Percentiles rank a stretch among this genome's conserved stretches.
phyloP scores from a whole-genome alignment of 257 asterid genomes.

The Verbena officinalis region DNA sequence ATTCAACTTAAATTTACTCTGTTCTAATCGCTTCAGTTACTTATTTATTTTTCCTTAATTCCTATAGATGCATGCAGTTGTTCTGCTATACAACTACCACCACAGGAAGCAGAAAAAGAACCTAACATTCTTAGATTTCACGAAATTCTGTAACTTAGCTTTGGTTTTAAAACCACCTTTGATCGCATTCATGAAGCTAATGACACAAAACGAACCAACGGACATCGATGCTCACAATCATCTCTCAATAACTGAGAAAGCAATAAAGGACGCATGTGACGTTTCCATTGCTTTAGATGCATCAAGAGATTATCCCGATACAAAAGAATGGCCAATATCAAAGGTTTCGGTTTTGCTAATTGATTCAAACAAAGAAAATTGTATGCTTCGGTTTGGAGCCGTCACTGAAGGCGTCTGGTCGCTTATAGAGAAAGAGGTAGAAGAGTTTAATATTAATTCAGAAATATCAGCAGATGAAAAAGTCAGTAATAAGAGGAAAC shows the following conservation, averaged over 20 bases:
- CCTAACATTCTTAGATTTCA: slow-evolving; percentile 41
- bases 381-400: slow-evolving; percentile 44
- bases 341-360: slow-evolving; percentile 62
- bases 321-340: slow-evolving; percentile 51
- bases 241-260: slow-evolving; percentile 64
- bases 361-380: slow-evolving; percentile 55
- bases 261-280: slow-evolving; percentile 67
- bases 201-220: slow-evolving; percentile 20
- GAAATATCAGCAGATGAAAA: slow-evolving; percentile 28
- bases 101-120: slow-evolving; percentile 57
- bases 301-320: slow-evolving; percentile 39
- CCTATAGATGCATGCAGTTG: slow-evolving; percentile 74
- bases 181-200: slow-evolving; percentile 49
- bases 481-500: slow-evolving; percentile 42
- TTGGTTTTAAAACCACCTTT: slow-evolving; percentile 48
- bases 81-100: slow-evolving; percentile 79
- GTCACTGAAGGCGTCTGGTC: slow-evolving; percentile 66
- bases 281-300: slow-evolving; percentile 51
- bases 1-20: neutral
- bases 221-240: slow-evolving; percentile 31
- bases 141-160: slow-evolving; percentile 57
- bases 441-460: slow-evolving; percentile 22
- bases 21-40: slow-evolving; percentile 4
- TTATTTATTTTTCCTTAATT: neutral
- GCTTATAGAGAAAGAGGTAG: slow-evolving; percentile 45